These are phyloP conservation scores for Bruguiera hainesii DNA, from an alignment of 441 rosid genomes.

Conservation along the genomic window DNA sequence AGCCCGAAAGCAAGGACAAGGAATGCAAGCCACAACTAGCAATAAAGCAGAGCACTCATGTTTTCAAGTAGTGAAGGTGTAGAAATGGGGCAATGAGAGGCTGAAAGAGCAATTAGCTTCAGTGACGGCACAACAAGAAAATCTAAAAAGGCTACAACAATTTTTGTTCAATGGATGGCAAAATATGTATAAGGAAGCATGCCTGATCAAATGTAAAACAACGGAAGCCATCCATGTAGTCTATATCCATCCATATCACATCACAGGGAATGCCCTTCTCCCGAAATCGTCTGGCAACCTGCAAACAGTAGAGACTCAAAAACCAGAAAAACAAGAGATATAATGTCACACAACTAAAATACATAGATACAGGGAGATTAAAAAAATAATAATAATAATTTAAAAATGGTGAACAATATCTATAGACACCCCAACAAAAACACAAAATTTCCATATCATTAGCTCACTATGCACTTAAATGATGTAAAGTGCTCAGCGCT, in stretches of 20 bases:
- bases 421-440: too few species aligned
- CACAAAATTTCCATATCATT: not conserved
- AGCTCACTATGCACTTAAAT: not conserved
- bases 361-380: conserved; percentile 1
- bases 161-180: not conserved
- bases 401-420: not conserved
- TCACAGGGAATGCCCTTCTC: conserved; percentile 89
- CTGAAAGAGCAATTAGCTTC: not conserved
- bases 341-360: not conserved
- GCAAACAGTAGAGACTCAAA: conserved; percentile 19
- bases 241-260: conserved; percentile 99
- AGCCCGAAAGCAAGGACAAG: too few species aligned
- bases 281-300: conserved; percentile 75
- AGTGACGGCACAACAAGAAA: too few species aligned
- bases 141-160: not conserved
- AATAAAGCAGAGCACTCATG: not conserved
- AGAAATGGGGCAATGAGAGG: too few species aligned
- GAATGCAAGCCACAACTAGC: not conserved
- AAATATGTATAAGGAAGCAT: conserved; percentile 21
- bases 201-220: conserved; percentile 96
- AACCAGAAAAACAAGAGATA: conserved; percentile 5
- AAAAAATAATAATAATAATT: not conserved
- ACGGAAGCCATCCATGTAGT: conserved; percentile 98
- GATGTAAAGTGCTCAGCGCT: conserved; percentile 30
- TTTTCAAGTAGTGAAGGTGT: not conserved